A percentile compares a stretch with the other conserved stretches of the same genome.
Evolutionary conservation across 495 filamentous ascomycete genomes (phyloP).

Genomic region (Astrocystis sublimbata): DNA sequence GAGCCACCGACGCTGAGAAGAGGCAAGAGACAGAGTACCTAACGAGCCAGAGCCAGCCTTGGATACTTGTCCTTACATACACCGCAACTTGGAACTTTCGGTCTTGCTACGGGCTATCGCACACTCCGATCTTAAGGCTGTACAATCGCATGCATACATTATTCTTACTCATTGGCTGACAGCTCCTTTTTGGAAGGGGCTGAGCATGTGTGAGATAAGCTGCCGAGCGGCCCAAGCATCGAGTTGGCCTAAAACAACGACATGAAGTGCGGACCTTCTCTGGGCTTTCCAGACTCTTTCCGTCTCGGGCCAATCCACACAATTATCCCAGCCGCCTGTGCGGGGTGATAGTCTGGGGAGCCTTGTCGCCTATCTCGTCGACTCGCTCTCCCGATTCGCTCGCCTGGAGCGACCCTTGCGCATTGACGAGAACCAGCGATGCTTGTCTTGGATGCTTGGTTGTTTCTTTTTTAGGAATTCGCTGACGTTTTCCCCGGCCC

Average conservation of each 20-base stretch:
- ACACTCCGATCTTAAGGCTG: slow-evolving; percentile 18
- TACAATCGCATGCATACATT: too few relatives aligned
- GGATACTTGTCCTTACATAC: too few relatives aligned
- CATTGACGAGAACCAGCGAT: slow-evolving; percentile 5
- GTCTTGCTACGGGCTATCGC: neutral
- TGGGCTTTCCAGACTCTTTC: slow-evolving; percentile 22
- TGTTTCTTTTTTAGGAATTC: slow-evolving; percentile 16
- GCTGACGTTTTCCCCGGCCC: slow-evolving; percentile 1
- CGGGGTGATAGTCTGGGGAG: slow-evolving; percentile 20
- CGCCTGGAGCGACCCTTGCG: neutral
- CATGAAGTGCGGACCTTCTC: neutral
- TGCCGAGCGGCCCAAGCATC: too few relatives aligned
- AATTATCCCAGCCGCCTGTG: slow-evolving; percentile 5
- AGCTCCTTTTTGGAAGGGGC: neutral
- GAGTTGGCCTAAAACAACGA: neutral
- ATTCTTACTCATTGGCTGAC: slow-evolving; percentile 8
- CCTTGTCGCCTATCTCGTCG: slow-evolving; percentile 3
- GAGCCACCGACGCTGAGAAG: slow-evolving; percentile 5
- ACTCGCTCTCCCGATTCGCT: slow-evolving; percentile 16
- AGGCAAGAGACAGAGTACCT: slow-evolving; percentile 1
- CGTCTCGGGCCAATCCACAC: slow-evolving; percentile 10
- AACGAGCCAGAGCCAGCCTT: too few relatives aligned
- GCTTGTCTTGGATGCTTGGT: slow-evolving; percentile 16
- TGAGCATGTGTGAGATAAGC: slow-evolving; percentile 10
- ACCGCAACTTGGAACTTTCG: slow-evolving; percentile 7